Evolutionary conservation across 768 basidiomycete species (phyloP), one percentile per base, ranked within the genome.

Genomic region (Heimioporus sp.): DNA sequence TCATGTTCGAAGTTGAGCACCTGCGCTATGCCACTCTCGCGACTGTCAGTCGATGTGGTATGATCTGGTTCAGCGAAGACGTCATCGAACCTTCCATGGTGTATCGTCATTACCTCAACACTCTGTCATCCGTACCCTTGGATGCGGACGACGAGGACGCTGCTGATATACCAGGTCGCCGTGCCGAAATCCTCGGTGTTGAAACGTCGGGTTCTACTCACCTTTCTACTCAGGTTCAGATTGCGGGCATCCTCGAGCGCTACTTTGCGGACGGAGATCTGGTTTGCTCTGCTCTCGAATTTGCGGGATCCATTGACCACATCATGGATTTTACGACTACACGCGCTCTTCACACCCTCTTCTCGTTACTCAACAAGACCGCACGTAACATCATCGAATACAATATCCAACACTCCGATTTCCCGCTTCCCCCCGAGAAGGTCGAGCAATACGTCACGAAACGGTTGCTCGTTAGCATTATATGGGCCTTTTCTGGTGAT

Each of bases 41-140:
- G 15, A 99, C 97, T 24, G 97, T 99, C 77, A 97, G 93, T 82
- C 95, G 97, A 50, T 99, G 97, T 65, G 97, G 97, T 67, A 99
- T 99, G 97, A 96, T 99, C 61, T 99, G 97, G 97, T 99, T 99
- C 75, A 98, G 94, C 66, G 94, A 98, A 52, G 94, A 98, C 57
- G 85, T 97, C 43, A 84, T 99, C 24, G 87, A 92, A 57, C 85
- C 94, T 7, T 73, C 78, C 1, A 98, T 98, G 97, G 82, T 97
- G 16, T 97, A 90, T 69, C 83, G 81, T 46, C 81, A 98, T 65
- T 96, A 98, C 64, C 81, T 99, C 42, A 78, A 81, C 47, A 86
- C 86, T 0, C 76, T 98, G 24, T 77, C 86, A 0, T 74, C 83
- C 2, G 76, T 86, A 1, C 82, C 93, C 11, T 72, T 98, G 60